A percentile compares a stretch with the other conserved stretches of the same genome.
phyloP scores from a whole-genome alignment of 768 basidiomycete species.

The Tylopilus plumbeoviolaceoides region DNA sequence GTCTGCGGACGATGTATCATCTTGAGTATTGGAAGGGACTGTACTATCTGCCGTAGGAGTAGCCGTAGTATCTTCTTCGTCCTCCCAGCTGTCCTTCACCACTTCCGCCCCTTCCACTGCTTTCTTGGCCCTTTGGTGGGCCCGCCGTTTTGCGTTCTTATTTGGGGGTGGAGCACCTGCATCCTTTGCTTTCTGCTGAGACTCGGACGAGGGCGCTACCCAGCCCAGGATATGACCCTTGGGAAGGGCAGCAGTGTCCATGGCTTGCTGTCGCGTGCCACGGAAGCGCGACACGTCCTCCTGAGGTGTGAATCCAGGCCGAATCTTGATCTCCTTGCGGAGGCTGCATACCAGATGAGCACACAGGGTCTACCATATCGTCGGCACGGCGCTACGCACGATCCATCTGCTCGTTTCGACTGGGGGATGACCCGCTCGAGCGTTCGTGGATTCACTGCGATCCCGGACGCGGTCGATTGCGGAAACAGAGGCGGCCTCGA shows the following conservation, averaged over 20 bases:
- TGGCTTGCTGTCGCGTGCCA: slow-evolving; percentile 67
- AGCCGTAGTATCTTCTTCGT: slow-evolving; percentile 53
- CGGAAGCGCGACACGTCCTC: slow-evolving; percentile 90
- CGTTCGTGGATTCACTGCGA: slow-evolving; percentile 80
- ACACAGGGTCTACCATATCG: neutral
- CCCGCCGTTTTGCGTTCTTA: slow-evolving; percentile 81
- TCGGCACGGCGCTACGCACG: slow-evolving; percentile 43
- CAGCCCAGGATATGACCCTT: slow-evolving; percentile 85
- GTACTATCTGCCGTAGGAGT: slow-evolving; percentile 15
- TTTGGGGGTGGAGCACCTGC: slow-evolving; percentile 42
- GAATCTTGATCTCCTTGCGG: slow-evolving; percentile 83
- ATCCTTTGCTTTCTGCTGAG: slow-evolving; percentile 28
- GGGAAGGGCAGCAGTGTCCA: slow-evolving; percentile 59
- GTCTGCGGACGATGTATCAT: neutral
- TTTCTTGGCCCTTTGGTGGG: slow-evolving; percentile 73
- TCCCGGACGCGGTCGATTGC: slow-evolving; percentile 68
- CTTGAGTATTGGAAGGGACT: slow-evolving; percentile 21
- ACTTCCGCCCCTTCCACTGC: slow-evolving; percentile 45
- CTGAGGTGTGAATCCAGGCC: slow-evolving; percentile 92
- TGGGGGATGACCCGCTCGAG: slow-evolving; percentile 87
- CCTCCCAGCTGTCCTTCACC: slow-evolving; percentile 79
- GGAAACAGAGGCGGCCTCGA: slow-evolving; percentile 75
- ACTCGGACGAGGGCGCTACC: slow-evolving; percentile 54
- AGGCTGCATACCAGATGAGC: slow-evolving; percentile 43
- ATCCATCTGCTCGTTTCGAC: slow-evolving; percentile 77